Evolutionary conservation across 495 filamentous ascomycete species (phyloP).

Genomic region (Hypoxylon fuscum): DNA sequence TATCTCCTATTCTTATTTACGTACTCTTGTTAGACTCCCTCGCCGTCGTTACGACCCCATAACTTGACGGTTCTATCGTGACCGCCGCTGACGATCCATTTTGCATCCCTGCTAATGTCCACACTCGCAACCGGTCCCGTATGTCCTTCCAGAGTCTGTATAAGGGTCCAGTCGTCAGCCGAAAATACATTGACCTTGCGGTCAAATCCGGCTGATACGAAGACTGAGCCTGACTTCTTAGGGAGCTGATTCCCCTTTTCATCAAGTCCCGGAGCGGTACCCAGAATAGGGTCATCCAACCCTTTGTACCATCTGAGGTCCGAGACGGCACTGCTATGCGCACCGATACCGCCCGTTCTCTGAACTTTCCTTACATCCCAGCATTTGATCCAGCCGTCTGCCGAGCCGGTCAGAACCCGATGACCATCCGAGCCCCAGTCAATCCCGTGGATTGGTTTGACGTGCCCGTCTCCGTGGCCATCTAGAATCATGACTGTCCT

Average conservation of each 20-base stretch:
- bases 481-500: slow-evolving; percentile 96
- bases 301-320: slow-evolving; percentile 96
- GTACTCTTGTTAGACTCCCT: slow-evolving; percentile 47
- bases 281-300: slow-evolving; percentile 67
- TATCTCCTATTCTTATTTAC: not conserved
- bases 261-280: slow-evolving; percentile 65
- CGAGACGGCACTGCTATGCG: slow-evolving; percentile 89
- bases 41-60: slow-evolving; percentile 87
- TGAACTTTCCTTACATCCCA: slow-evolving; percentile 95
- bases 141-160: slow-evolving; percentile 89
- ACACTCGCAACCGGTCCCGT: slow-evolving; percentile 89
- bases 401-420: slow-evolving; percentile 87
- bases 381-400: slow-evolving; percentile 95
- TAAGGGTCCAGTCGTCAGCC: slow-evolving; percentile 92
- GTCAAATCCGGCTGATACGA: slow-evolving; percentile 91
- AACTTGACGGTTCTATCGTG: slow-evolving; percentile 96
- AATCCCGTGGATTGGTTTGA: slow-evolving; percentile 89
- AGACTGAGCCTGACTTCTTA: slow-evolving; percentile 83
- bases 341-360: slow-evolving; percentile 83
- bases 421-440: slow-evolving; percentile 94
- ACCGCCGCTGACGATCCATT: slow-evolving; percentile 92
- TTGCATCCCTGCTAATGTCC: slow-evolving; percentile 83
- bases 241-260: slow-evolving; percentile 68
- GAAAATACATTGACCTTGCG: slow-evolving; percentile 95
- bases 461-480: slow-evolving; percentile 81